These are phyloP conservation scores for Candida sithepensis DNA, from an alignment of 805 yeast species.

Conservation along the genomic window DNA sequence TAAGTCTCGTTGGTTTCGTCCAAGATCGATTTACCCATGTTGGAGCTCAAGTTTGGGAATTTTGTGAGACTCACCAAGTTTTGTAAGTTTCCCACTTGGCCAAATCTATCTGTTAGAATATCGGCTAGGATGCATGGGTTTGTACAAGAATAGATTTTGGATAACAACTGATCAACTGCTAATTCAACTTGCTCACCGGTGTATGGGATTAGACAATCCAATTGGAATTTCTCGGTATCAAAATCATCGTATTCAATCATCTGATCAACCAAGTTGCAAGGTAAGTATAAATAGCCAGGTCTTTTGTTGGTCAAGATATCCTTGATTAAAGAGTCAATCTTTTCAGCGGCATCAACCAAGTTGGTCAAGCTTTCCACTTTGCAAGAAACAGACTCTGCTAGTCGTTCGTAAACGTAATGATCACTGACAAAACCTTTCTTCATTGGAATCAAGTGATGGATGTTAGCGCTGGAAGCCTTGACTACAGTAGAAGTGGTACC, in stretches of 20 bases:
- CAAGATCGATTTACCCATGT: conserved; percentile 68
- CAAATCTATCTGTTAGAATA: conserved; percentile 61
- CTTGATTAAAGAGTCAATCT: conserved; percentile 65
- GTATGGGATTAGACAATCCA: conserved; percentile 2
- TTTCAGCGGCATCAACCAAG: conserved; percentile 45
- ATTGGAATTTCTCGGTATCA: conserved; percentile 18
- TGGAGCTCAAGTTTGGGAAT: conserved; percentile 56
- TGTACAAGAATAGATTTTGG: conserved; percentile 46
- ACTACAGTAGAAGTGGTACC: conserved; percentile 59
- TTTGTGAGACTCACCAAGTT: conserved; percentile 46
- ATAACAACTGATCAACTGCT: conserved; percentile 29
- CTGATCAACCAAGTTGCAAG: conserved; percentile 59
- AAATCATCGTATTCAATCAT: conserved; percentile 29
- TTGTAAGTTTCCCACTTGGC: conserved; percentile 41
- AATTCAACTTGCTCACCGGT: conserved; percentile 13
- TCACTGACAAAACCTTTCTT: conserved; percentile 47
- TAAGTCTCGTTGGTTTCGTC: conserved; percentile 66
- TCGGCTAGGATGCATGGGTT: conserved; percentile 73
- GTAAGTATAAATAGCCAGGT: conserved; percentile 83
- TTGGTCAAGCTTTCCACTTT: conserved; percentile 47
- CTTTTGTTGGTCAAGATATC: conserved; percentile 53
- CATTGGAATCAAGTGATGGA: conserved; percentile 62
- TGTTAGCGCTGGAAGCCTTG: conserved; percentile 27
- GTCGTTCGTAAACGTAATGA: conserved; percentile 60
- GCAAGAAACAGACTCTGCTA: conserved; percentile 56